phyloP scores from a whole-genome alignment of 345 rosid species.

The Viola odorata region DNA sequence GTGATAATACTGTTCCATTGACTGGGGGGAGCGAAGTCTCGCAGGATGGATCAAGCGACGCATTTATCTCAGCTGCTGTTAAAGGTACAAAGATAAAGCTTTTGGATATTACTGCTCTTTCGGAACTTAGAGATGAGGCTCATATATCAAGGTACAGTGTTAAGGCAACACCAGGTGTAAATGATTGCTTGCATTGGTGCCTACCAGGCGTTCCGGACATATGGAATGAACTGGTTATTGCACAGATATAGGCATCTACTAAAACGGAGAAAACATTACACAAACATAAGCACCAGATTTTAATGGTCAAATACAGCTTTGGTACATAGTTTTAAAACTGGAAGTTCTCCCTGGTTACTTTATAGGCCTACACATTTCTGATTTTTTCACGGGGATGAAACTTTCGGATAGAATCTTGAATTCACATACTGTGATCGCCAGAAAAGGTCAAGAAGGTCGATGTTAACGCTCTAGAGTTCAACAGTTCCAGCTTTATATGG shows the following conservation, averaged over 20 bases:
- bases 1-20: conserved; percentile 36
- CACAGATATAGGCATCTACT: conserved; percentile 4
- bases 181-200: conserved; percentile 96
- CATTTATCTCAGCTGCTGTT: conserved; percentile 10
- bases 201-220: conserved; percentile 37
- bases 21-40: conserved; percentile 36
- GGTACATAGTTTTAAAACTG: too few relatives aligned
- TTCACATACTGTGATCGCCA: too few relatives aligned
- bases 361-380: too few relatives aligned
- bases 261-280: too few relatives aligned
- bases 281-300: too few relatives aligned
- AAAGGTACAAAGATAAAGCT: conserved; percentile 21
- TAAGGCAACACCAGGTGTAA: conserved; percentile 34
- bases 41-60: conserved; percentile 16
- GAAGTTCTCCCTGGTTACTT: too few relatives aligned
- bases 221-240: conserved; percentile 16
- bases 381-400: too few relatives aligned
- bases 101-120: conserved; percentile 21
- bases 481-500: too few relatives aligned
- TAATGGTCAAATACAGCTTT: too few relatives aligned
- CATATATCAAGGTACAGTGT: conserved; percentile 33
- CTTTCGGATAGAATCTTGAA: too few relatives aligned
- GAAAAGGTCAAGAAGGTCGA: too few relatives aligned
- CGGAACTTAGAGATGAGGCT: conserved; percentile 23
- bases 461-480: too few relatives aligned